phyloP scores from a whole-genome alignment of 2,329 filamentous ascomycete genomes.

The Plenodomus biglobosus region DNA sequence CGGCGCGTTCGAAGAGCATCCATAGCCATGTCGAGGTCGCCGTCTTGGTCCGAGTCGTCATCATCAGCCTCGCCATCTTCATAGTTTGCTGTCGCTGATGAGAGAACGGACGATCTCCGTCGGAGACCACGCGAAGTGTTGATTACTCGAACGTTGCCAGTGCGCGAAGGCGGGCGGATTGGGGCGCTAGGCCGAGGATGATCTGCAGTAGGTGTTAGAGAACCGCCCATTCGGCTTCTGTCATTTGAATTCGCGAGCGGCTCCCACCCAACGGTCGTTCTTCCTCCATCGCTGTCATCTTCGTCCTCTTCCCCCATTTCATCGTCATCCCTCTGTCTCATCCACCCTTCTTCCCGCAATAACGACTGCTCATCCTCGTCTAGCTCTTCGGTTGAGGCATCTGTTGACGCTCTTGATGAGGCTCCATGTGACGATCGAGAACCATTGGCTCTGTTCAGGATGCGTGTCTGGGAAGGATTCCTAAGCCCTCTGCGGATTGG shows the following conservation, averaged over 20 bases:
- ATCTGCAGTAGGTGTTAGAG: constrained; percentile 53
- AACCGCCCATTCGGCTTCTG: constrained; percentile 48
- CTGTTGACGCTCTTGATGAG: constrained; percentile 40
- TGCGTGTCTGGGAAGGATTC: constrained; percentile 31
- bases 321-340: constrained; percentile 44
- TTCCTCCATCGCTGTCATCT: constrained; percentile 47
- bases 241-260: constrained; percentile 50
- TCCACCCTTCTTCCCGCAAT: constrained; percentile 42
- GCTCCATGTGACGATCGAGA: constrained; percentile 32
- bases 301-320: constrained; percentile 43
- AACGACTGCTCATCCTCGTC: constrained; percentile 44
- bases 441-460: constrained; percentile 40
- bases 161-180: constrained; percentile 45
- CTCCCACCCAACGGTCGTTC: constrained; percentile 51
- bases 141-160: constrained; percentile 35
- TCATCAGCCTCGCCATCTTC: constrained; percentile 49
- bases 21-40: constrained; percentile 42
- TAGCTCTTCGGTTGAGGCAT: constrained; percentile 41
- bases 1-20: constrained; percentile 37
- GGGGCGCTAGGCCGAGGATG: constrained; percentile 45
- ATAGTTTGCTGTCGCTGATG: constrained; percentile 39
- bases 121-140: constrained; percentile 44
- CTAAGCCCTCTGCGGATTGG: constrained; percentile 39
- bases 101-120: constrained; percentile 42
- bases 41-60: constrained; percentile 46